Evolutionary conservation across 192 early-diverging fungal species (phyloP).

Genomic region (Funneliformis mosseae): DNA sequence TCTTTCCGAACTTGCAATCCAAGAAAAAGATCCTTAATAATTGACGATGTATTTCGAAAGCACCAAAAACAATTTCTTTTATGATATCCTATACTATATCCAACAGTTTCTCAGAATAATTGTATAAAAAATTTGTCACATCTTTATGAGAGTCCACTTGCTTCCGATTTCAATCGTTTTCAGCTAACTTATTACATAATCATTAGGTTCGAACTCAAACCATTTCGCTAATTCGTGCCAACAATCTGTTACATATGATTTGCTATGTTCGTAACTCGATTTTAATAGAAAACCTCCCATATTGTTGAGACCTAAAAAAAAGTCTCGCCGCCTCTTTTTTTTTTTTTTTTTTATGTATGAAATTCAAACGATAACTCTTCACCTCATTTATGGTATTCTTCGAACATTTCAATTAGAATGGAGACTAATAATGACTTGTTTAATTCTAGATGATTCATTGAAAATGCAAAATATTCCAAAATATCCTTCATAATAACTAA

Average conservation of each 20-base stretch:
- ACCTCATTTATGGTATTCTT: conserved; percentile 76
- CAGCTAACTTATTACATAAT: not conserved
- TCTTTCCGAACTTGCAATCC: not conserved
- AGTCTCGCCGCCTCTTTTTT: conserved; percentile 38
- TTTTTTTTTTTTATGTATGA: conserved; percentile 39
- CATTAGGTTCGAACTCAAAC: conserved; percentile 41
- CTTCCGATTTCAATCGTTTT: not conserved
- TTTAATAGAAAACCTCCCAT: no score
- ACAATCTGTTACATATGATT: conserved; percentile 57
- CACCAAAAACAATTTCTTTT: not conserved
- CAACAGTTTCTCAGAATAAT: not conserved
- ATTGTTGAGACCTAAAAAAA: conserved; percentile 56
- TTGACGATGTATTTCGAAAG: conserved; percentile 1
- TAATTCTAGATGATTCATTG: not conserved
- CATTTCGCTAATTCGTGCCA: conserved; percentile 52
- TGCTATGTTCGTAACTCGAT: no score
- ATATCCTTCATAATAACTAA: not conserved
- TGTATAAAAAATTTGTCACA: not conserved
- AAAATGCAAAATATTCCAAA: not conserved
- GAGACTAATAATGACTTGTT: conserved; percentile 48
- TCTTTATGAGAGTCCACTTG: not conserved
- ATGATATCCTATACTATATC: not conserved
- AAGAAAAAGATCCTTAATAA: not conserved
- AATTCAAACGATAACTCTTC: conserved; percentile 26
- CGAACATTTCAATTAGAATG: conserved; percentile 76